Conservation (phyloP, 768 basidiomycete species). For the Suillus subalutaceus region DNA sequence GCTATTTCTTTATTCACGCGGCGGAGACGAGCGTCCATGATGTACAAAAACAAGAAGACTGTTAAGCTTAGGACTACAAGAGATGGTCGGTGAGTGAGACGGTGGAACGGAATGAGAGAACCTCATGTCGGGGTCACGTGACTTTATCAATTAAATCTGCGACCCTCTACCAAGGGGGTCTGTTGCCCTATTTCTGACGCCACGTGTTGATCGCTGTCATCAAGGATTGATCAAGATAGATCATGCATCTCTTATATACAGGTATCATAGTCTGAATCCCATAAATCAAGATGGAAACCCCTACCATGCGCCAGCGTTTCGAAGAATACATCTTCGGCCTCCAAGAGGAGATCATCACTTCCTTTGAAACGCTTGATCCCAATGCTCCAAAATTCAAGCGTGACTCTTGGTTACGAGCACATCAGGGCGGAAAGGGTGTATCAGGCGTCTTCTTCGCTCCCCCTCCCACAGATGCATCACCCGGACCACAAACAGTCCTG, state of each 20-base stretch:
- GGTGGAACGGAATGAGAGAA: not conserved
- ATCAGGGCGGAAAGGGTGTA: conserved; percentile 65
- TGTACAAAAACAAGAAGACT: conserved; percentile 7
- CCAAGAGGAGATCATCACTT: conserved; percentile 77
- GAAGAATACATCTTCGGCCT: conserved; percentile 75
- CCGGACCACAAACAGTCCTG: conserved; percentile 54
- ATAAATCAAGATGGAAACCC: conserved; percentile 16
- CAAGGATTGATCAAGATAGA: not conserved
- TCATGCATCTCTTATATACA: not conserved
- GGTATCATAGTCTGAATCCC: not conserved
- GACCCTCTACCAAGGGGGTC: not conserved
- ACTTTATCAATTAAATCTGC: conserved; percentile 19
- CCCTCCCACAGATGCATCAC: conserved; percentile 33
- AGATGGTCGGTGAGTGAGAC: not conserved
- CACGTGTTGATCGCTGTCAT: not conserved
- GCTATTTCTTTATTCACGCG: conserved; percentile 94
- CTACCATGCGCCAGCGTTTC: conserved; percentile 74
- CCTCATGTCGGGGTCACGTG: conserved; percentile 21
- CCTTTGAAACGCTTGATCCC: conserved; percentile 81
- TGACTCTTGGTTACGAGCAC: conserved; percentile 74
- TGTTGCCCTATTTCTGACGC: not conserved
- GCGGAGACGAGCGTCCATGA: conserved; percentile 86
- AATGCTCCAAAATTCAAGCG: conserved; percentile 72
- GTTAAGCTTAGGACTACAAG: not conserved
- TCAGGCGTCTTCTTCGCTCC: conserved; percentile 79